These are phyloP conservation scores for Clarireedia sp. DNA, from an alignment of 2,329 filamentous ascomycete genomes.

Conservation along the genomic window DNA sequence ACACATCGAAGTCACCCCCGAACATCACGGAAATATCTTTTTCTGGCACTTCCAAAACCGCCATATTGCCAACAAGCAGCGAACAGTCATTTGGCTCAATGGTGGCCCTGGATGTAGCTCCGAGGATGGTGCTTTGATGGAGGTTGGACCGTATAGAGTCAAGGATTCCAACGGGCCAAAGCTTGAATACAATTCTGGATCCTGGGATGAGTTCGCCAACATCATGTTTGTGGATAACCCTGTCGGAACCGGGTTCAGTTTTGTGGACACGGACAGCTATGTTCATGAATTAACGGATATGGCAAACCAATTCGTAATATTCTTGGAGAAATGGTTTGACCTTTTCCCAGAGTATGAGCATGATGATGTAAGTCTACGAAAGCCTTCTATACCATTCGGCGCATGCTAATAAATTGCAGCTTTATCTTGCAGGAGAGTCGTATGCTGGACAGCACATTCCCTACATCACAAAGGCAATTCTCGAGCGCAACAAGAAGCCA, in stretches of 20 bases:
- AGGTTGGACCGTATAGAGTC: conserved; percentile 80
- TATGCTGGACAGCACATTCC: conserved; percentile 96
- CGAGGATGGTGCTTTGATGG: conserved; percentile 89
- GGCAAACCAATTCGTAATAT: conserved; percentile 79
- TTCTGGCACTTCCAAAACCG: conserved; percentile 98
- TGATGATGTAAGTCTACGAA: conserved; percentile 69
- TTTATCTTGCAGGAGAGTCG: conserved; percentile 93
- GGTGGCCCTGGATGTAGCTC: conserved; percentile 96
- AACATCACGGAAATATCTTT: conserved; percentile 88
- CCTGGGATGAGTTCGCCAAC: conserved; percentile 98
- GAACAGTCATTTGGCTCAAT: conserved; percentile 94
- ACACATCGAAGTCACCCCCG: conserved; percentile 81
- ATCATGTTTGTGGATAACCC: conserved; percentile 95
- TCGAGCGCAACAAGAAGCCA: conserved; percentile 70
- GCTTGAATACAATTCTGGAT: conserved; percentile 79
- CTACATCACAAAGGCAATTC: conserved; percentile 86
- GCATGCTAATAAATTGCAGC: conserved; percentile 40
- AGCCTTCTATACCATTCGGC: neutral
- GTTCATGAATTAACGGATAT: conserved; percentile 80
- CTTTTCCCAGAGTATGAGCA: conserved; percentile 86
- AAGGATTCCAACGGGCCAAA: conserved; percentile 50
- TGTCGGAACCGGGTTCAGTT: conserved; percentile 93
- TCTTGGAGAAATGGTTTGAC: conserved; percentile 84
- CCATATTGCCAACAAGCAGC: conserved; percentile 84
- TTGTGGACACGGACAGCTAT: conserved; percentile 83